Base-by-base conservation (phyloP, 2,329 filamentous ascomycete genomes). In the Ceratocystis eucalypticola region DNA sequence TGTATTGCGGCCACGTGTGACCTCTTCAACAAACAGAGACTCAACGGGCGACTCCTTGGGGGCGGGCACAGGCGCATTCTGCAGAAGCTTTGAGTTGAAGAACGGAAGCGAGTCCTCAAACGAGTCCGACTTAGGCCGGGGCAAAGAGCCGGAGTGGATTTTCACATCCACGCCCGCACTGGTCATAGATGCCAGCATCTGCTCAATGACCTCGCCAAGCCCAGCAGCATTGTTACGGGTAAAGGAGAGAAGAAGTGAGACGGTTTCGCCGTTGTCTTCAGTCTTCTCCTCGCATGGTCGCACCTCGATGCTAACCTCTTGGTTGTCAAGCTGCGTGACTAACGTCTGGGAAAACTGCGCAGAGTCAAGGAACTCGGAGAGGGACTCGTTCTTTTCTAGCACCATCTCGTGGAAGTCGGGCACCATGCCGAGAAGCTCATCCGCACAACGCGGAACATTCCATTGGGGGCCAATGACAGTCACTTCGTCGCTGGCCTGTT, bases 171-270 rank as follows among this genome's bases (percentile, higher is more conserved):
- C 84, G n/a, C 89, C 89, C 61, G 91, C 88, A 57, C 89, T 88
- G 33, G 95, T 89, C 69, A 97, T 84, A 69, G 91, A 86, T 55
- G 89, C 86, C 71, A 94, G 88, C 71, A 99, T 80, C 74, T 95
- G 96, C 72, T 99, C 94, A 72, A 97, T 94, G 61, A 94, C 94
- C 76, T 99, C 94, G 71, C 94, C 91, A 25, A 99, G 83, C 2
- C 91, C 93, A 66, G 94, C 94, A 55, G 93, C 92, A 72, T 97
- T 97, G 80, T 99, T 97, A 70, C 93, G 88, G 55, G 94, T 99
- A 75, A 97, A 96, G 64, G 86, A 86, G 79, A 89, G 90, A 45
- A 88, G 78, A 67, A 93, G 79, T 17, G 83, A 84, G 57, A 86
- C 76, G 1, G 84, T 85, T 5, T 82, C 81, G 7, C 77, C 77